Base-by-base conservation (phyloP, 2,329 filamentous ascomycete species). In the Anisogramma anomala region DNA sequence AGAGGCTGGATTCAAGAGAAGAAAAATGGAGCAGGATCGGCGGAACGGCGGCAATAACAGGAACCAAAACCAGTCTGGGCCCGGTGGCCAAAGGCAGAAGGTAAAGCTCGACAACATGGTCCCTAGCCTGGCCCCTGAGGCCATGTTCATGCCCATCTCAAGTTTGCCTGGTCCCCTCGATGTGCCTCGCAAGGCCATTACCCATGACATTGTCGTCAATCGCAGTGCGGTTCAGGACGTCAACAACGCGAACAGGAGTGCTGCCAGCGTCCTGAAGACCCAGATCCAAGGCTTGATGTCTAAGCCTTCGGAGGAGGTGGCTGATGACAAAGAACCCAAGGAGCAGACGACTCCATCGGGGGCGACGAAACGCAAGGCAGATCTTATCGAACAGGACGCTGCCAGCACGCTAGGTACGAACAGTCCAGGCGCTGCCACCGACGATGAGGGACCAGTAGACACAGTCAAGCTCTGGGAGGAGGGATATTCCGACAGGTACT, bases 401-500 rank as follows among this genome's bases (percentile, higher is more conserved):
- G 69, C 67, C n/a, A 65, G 65, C 39, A 79, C 77, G 1, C 72
- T 80, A 7, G 74, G 71, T 26, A 68, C 71, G 41, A 75, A 68
- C 15, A 58, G 59, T 3, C 52, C 60, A 6, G 58, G 61, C 22
- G 59, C 69, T 30, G 63, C 72, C 15, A 63, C 67, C 10, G 53
- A 57, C 2, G 78, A 82, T 41, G 80, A 79, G 30, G 72, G 74
- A 14, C 77, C 82, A 2, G 69, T 78, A 46, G 91, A 98, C 56
- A 85, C 80, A 14, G 84, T 98, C 39, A 77, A 82, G 45, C 68
- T 98, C 10, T 98, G 91, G 91, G 91, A 98, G 56, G 80, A 88
- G 39, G 91, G 91, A 6, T 98, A 98, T 58, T 80, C 82, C 37
- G 89, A 95, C 62, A 77, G 91, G 34, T 98, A 98, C 61, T 98